Base-by-base conservation (phyloP, 345 rosid species). In the Laguncularia racemosa region DNA sequence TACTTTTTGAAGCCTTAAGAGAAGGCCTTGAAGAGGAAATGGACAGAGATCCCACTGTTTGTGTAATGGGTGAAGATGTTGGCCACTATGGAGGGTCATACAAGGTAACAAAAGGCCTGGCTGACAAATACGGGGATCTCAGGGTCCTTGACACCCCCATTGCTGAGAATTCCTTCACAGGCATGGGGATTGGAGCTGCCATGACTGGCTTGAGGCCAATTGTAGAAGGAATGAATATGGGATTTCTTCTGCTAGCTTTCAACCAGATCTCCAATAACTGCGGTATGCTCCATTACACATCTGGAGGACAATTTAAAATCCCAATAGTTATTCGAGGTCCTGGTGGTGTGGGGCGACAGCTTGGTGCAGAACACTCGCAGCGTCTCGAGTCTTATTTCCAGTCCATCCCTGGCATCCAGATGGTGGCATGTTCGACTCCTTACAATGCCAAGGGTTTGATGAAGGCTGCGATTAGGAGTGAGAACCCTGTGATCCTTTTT, bases 401-500 rank as follows among this genome's bases (percentile, higher is more conserved):
- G 62, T 92, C 98, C 57, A 92, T 92, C 66, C 97, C 98, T 1
- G 98, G 98, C 58, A 92, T 92, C 76, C 98, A 89, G 62, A 89
- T 92, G 98, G 98, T 92, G 21, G 98, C 98, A 3, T 92, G 98
- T 82, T 92, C 97, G 0, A 92, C 97, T 23, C 89, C 98, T n/a
- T 86, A 85, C 38, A 92, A 93, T n/a, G 97, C 97, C 18, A 93
- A 93, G 78, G 99, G 99, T 48, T 73, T 93, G 69, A 93, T 93
- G 99, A 93, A 93, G 77, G 95, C 99, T 0, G 97, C 99, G 2
- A 89, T 93, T 69, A 81, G 99, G 78, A 92, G 98, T 21, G 89
- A 93, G 71, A 93, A 92, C 73, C 99, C 99, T 1, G 97, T 93
- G 58, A 89, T 89, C 64, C 88, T 89, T 23, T 93, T 93, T 10